Evolutionary conservation across 192 early-diverging fungal species (phyloP), one percentile per base, ranked within the genome.

Genomic region (Diversispora epigaea): DNA sequence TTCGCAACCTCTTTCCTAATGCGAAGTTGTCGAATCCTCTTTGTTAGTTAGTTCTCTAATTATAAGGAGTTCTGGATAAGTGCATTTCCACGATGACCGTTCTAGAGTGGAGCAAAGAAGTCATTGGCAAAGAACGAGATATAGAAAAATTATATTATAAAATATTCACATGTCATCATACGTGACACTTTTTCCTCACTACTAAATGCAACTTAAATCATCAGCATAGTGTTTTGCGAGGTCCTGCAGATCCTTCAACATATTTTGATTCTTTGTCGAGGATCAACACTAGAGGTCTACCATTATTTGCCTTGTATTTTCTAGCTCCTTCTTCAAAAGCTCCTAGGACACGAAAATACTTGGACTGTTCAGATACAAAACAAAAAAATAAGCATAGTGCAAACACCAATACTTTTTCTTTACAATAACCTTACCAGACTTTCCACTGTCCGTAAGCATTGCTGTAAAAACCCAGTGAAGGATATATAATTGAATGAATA

Each of bases 91-190:
- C 17, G 72, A 74, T 39, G 72, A 74, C 44, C 72, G 58, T 61
- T 49, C 72, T 74, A 74, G 65, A 67, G 65, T 67, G 46, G 8
- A 47, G 65, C 65, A 67, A 67, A 67, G 65, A 67, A 67, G 5
- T n/a, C 45, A 67, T 49, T n/a, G 46, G 65, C 45, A 67, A 67
- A n/a, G 22, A 67, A 67, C 21, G 22, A 67, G 65, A 67, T 67
- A 67, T n/a, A 67, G 43, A 6, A 0, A 49, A 67, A 67, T 67
- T 67, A 67, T 67, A 67, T 67, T 3, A 74, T 62, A 22, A 15
- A 74, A 74, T 45, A 74, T 61, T 61, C 5, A 74, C 58, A 11
- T 61, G 43, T 74, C 72, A 74, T 74, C 39, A 58, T 41, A 25
- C 43, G 43, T 47, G 58, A 41, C 17, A 45, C 55, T 63, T 9